Evolutionary conservation across 352 stramenopile genomes (phyloP), one percentile per base, ranked within the genome.

Genomic region (Phytophthora ramorum): DNA sequence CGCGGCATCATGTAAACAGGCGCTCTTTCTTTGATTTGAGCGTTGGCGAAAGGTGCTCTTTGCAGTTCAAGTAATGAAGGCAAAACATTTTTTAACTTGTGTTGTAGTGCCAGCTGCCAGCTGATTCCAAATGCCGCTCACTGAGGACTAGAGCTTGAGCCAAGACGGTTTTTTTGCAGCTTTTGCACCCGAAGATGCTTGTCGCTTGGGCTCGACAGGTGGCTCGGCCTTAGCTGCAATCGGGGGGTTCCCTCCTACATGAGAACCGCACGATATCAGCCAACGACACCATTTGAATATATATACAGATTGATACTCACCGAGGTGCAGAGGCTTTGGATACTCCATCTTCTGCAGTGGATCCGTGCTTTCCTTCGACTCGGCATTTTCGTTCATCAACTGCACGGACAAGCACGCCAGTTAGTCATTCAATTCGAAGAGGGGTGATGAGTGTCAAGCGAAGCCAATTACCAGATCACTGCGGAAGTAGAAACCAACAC

Each of bases 161-260:
- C 85, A 94, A 32, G 78, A 81, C 2, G 85, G 85, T 41, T 91
- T 92, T 61, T 92, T 94, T 1, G 63, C 63, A 8, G 63, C 69
- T 51, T 87, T 87, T 28, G 58, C 54, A 51, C 57, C 41, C 8
- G 76, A 63, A 49, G 71, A 60, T 5, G 35, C 9, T 46, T 69
- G 49, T 13, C n/a, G 58, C 35, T 82, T 85, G 26, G 70, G 35
- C 35, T 75, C 73, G 26, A 71, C 81, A 26, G 8, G 22, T 37
- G 66, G 30, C 1, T 74, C 58, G 20, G 54, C 38, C 32, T 69
- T 73, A 8, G 35, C 47, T 38, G 49, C 41, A 41, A 35, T 63
- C 10, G 60, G 19, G 55, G 63, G 67, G 2, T 67, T 52, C 51
- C 81, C 79, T 84, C 37, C 19, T 24, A 38, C 43, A 38, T 12